Evolutionary conservation across 176 grass and related monocot genomes (phyloP).

Genomic region (Aegilops longissima): DNA sequence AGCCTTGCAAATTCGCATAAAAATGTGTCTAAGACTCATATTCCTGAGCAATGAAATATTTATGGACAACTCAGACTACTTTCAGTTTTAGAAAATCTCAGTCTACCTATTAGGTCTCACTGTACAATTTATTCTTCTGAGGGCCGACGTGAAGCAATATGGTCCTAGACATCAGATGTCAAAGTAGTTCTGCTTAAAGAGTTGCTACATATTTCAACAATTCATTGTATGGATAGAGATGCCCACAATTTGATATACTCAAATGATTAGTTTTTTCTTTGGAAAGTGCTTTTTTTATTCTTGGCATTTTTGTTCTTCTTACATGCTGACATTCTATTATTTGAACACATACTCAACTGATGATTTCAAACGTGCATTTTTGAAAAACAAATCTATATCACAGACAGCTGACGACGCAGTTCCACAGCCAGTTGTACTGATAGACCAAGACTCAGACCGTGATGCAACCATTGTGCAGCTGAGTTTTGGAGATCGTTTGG

Average conservation of each 20-base stretch:
- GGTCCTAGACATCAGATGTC: constrained; percentile 2
- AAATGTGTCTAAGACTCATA: background rate
- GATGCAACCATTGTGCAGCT: constrained; percentile 89
- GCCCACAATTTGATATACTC: background rate
- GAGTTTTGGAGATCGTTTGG: constrained; percentile 93
- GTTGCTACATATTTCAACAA: background rate
- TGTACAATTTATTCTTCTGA: background rate
- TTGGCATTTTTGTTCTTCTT: background rate
- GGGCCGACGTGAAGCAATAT: background rate
- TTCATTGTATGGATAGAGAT: background rate
- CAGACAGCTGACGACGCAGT: constrained; percentile 62
- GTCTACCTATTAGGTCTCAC: background rate
- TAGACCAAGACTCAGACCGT: constrained; percentile 90
- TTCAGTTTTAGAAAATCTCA: background rate
- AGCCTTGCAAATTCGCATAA: background rate
- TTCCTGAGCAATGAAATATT: background rate
- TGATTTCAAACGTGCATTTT: background rate
- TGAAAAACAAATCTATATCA: background rate
- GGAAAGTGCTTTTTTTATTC: background rate
- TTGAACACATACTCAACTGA: background rate
- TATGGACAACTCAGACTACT: background rate
- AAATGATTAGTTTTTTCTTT: background rate
- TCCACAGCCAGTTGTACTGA: constrained; percentile 76
- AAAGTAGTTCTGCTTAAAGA: constrained; percentile 7
- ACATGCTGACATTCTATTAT: background rate